phyloP scores from a whole-genome alignment of 257 asterid genomes.

The Solanum clarkiae region DNA sequence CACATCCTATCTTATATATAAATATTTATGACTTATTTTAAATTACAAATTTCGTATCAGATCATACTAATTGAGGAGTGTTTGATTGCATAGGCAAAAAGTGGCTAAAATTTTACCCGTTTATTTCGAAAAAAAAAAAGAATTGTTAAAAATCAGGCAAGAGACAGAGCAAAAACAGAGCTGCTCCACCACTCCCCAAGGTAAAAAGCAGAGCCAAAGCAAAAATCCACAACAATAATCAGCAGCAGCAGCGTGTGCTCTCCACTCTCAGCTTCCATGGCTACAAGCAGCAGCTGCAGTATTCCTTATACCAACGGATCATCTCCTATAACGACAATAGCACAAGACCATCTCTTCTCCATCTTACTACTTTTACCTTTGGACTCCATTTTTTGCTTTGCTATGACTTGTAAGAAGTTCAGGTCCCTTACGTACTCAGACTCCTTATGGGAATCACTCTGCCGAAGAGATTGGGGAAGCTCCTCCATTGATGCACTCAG shows the following conservation, averaged over 20 bases:
- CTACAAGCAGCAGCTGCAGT: slow-evolving; percentile 27
- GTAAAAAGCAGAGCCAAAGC: background rate
- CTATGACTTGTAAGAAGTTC: slow-evolving; percentile 54
- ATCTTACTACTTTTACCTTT: slow-evolving; percentile 59
- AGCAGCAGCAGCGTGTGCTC: background rate
- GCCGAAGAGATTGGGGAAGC: slow-evolving; percentile 77
- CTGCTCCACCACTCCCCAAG: background rate
- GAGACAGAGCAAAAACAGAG: background rate
- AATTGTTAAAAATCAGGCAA: background rate
- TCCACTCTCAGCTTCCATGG: slow-evolving; percentile 27
- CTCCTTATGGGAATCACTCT: slow-evolving; percentile 72
- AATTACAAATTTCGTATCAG: too few species aligned
- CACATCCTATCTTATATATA: too few species aligned
- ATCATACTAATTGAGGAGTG: too few species aligned
- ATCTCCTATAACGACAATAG: slow-evolving; percentile 29
- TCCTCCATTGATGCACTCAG: slow-evolving; percentile 33
- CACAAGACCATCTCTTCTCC: slow-evolving; percentile 65
- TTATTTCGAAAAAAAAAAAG: too few species aligned
- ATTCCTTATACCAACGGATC: slow-evolving; percentile 1
- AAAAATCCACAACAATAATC: background rate
- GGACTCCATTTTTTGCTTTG: slow-evolving; percentile 58
- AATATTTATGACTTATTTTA: too few species aligned
- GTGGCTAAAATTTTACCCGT: too few species aligned
- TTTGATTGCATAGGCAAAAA: too few species aligned
- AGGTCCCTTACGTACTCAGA: slow-evolving; percentile 56